Base-by-base conservation (phyloP, 2,329 filamentous ascomycete species). In the Xylogone sp. region DNA sequence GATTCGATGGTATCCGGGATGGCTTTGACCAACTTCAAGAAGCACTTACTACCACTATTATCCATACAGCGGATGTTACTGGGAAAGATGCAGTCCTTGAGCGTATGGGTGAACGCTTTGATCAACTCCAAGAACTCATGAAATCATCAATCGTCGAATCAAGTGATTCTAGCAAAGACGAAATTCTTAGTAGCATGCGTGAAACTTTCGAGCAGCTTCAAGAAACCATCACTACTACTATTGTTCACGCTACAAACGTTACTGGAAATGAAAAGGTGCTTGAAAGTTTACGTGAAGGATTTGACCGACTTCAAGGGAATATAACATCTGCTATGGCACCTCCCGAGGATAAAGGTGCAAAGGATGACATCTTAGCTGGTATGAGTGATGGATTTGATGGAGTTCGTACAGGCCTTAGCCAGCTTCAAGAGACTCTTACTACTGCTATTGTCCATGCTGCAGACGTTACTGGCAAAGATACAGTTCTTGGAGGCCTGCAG, bases 381-480 rank as follows among this genome's bases (percentile, higher is more conserved):
- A 46, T 93, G 2, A 83, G 81, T 24, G 82, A 80, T 44, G 90
- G 91, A 2, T 77, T 97, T 34, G 87, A 88, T 54, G 81, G 79
- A 43, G 77, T 97, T 29, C 82, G 90, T 4, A 77, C 81, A 13
- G 92, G 96, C 59, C 80, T 96, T 47, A 75, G 81, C 56, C 86
- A 55, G 27, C 59, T 60, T 18, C 56, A 58, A n/a, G 58, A 61
- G 43, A 27, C 21, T 12, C 13, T 45, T 16, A 27, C 20, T 52
- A 76, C 75, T 43, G 95, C 94, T 58, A 84, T 94, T 52, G 85
- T 91, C 61, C 84, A 83, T 45, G 82, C 84, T 7, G 77, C 83
- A 16, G 87, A 87, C 53, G 77, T 82, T 1, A 79, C 84, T 1
- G 82, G 81, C 19, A 90, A 92, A 54, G 86, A 93, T 58, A 88